Conservation (phyloP, 2,329 filamentous ascomycete genomes). For the Trichoderma gracile region DNA sequence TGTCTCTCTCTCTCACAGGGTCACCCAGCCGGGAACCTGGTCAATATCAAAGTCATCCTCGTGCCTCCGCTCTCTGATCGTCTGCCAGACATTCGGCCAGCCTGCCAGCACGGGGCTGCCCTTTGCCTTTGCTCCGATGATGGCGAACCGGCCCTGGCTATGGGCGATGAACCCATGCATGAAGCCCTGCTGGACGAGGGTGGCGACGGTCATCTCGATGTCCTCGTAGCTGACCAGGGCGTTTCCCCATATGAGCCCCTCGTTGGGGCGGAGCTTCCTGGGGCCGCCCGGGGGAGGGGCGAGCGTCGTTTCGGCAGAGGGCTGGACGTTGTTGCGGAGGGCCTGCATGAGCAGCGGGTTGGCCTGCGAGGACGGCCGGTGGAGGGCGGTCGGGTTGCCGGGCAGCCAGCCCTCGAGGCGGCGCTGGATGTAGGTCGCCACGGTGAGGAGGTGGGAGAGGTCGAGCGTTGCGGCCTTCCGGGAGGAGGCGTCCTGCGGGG, state of each 20-base stretch:
- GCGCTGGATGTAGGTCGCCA: slow-evolving; percentile 66
- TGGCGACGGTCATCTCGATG: slow-evolving; percentile 75
- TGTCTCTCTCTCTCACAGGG: slow-evolving; percentile 30
- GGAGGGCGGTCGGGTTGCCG: slow-evolving; percentile 35
- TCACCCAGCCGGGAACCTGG: slow-evolving; percentile 76
- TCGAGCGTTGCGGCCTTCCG: slow-evolving; percentile 73
- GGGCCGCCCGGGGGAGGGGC: slow-evolving; percentile 49
- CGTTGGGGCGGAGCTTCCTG: slow-evolving; percentile 54
- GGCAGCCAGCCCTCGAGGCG: slow-evolving; percentile 60
- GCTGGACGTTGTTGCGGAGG: slow-evolving; percentile 48
- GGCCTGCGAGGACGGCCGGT: slow-evolving; percentile 46
- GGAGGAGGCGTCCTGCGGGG: slow-evolving; percentile 55
- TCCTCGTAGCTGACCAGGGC: slow-evolving; percentile 60
- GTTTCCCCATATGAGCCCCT: slow-evolving; percentile 66
- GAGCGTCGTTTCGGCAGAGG: slow-evolving; percentile 45
- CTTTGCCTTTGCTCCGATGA: slow-evolving; percentile 72
- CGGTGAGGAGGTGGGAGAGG: slow-evolving; percentile 65
- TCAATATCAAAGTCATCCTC: slow-evolving; percentile 61
- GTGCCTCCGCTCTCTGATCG: slow-evolving; percentile 61
- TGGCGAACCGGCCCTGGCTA: slow-evolving; percentile 73
- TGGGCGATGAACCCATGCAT: slow-evolving; percentile 84
- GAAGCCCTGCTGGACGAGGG: slow-evolving; percentile 76
- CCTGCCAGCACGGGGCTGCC: slow-evolving; percentile 66
- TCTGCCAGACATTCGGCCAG: slow-evolving; percentile 74
- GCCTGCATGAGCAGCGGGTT: slow-evolving; percentile 55